Evolutionary conservation across 2,329 filamentous ascomycete genomes (phyloP).

Genomic region (Leptographium procerum): DNA sequence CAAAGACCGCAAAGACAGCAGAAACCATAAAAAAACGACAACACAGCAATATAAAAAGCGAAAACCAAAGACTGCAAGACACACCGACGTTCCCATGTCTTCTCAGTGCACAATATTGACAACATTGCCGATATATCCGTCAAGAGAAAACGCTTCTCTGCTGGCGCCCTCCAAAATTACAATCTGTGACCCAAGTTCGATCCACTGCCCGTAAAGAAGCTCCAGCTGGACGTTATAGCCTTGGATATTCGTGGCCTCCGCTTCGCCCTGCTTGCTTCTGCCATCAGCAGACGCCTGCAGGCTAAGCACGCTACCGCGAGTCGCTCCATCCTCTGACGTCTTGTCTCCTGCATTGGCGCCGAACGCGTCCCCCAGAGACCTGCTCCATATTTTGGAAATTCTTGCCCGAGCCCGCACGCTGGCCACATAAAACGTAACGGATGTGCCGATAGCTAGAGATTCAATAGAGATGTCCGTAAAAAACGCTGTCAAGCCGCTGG

Average conservation of each 20-base stretch:
- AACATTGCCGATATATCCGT: slow-evolving; percentile 61
- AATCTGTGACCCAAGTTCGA: slow-evolving; percentile 59
- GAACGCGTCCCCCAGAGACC: slow-evolving; percentile 2
- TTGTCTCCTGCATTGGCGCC: slow-evolving; percentile 2
- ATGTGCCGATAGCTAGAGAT: slow-evolving; percentile 52
- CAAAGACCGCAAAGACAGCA: too few species aligned
- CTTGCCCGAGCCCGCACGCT: slow-evolving; percentile 76
- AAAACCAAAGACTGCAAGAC: not conserved
- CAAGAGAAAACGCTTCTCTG: slow-evolving; percentile 54
- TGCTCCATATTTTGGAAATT: slow-evolving; percentile 30
- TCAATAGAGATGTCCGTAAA: slow-evolving; percentile 56
- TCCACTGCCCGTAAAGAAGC: slow-evolving; percentile 58
- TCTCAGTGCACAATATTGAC: slow-evolving; percentile 45
- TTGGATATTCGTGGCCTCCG: slow-evolving; percentile 7
- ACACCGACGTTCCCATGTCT: not conserved
- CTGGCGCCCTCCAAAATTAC: slow-evolving; percentile 62
- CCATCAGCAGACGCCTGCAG: slow-evolving; percentile 32
- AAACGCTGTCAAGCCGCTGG: slow-evolving; percentile 57
- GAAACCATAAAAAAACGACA: too few species aligned
- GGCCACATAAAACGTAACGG: slow-evolving; percentile 75
- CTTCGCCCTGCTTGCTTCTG: slow-evolving; percentile 9
- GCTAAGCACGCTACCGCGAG: slow-evolving; percentile 43
- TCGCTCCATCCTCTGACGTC: slow-evolving; percentile 5
- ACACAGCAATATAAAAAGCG: not conserved
- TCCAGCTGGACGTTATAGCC: slow-evolving; percentile 53